Evolutionary conservation across 2,329 filamentous ascomycete genomes (phyloP).

Genomic region (Diaporthe australafricana): DNA sequence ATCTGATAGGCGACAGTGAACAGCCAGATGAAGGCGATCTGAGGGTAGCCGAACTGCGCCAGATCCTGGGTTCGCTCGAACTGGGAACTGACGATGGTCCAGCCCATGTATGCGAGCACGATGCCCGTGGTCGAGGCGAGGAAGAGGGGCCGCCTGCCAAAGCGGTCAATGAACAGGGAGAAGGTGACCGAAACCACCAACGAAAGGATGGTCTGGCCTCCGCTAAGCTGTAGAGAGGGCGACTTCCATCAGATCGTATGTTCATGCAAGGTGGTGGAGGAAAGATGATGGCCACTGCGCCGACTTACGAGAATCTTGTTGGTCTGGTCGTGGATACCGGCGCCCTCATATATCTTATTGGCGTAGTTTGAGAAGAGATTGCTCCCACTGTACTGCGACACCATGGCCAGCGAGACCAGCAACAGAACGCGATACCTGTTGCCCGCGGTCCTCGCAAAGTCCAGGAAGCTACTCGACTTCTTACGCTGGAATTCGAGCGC

Average conservation of each 20-base stretch:
- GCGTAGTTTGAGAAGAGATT: constrained; percentile 76
- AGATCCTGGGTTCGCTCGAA: constrained; percentile 59
- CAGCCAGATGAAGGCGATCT: constrained; percentile 67
- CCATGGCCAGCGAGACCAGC: constrained; percentile 71
- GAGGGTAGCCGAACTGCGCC: constrained; percentile 57
- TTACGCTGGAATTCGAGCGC: constrained; percentile 64
- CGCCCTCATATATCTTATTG: constrained; percentile 69
- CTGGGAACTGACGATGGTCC: constrained; percentile 64
- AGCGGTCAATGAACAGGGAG: constrained; percentile 53
- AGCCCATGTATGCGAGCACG: constrained; percentile 44
- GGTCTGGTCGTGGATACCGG: constrained; percentile 68
- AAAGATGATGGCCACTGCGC: background rate
- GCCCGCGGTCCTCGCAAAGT: constrained; percentile 71
- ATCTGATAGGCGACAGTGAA: constrained; percentile 67
- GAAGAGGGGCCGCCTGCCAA: constrained; percentile 66
- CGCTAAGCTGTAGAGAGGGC: constrained; percentile 5
- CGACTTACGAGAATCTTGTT: constrained; percentile 63
- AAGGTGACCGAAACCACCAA: background rate
- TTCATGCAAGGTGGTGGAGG: constrained; percentile 7
- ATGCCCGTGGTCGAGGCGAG: constrained; percentile 53
- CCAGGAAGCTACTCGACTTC: constrained; percentile 64
- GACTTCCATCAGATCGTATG: background rate
- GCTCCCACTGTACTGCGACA: constrained; percentile 77
- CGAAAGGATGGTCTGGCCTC: constrained; percentile 9
- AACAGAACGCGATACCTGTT: constrained; percentile 74